A percentile compares a stretch with the other conserved stretches of the same genome.
Evolutionary conservation across 2,329 filamentous ascomycete genomes (phyloP).

Genomic region (Curvularia lunata): DNA sequence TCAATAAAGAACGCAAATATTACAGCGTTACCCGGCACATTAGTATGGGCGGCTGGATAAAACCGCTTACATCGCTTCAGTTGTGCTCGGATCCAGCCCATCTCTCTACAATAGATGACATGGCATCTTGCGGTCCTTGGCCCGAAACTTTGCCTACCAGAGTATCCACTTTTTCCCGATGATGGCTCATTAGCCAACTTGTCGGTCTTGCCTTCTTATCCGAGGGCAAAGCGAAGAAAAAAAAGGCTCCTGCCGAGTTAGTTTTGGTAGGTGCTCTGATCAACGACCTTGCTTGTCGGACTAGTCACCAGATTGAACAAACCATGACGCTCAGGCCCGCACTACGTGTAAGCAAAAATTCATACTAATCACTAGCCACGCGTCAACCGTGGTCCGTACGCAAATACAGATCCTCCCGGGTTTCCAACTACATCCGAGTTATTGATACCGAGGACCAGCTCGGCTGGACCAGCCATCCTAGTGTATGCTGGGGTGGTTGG

Average conservation of each 20-base stretch:
- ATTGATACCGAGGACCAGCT: constrained; percentile 21
- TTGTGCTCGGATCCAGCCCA: constrained; percentile 15
- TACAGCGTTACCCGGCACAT: constrained; percentile 6
- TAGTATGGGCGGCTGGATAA: constrained; percentile 35
- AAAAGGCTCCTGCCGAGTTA: constrained; percentile 19
- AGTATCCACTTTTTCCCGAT: constrained; percentile 10
- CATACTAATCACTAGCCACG: constrained; percentile 16
- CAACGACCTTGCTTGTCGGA: constrained; percentile 15
- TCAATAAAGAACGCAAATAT: constrained; percentile 13
- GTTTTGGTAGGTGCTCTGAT: constrained; percentile 10
- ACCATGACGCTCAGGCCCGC: constrained; percentile 18
- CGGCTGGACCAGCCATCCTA: constrained; percentile 24
- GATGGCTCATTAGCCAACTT: constrained; percentile 5
- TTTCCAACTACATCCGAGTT: constrained; percentile 21
- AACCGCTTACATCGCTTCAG: constrained; percentile 12
- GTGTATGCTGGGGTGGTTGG: constrained; percentile 20
- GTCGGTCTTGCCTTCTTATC: constrained; percentile 8
- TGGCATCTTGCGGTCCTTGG: constrained; percentile 6
- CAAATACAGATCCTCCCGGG: constrained; percentile 9
- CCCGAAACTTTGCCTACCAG: constrained; percentile 5
- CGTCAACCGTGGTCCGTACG: constrained; percentile 27
- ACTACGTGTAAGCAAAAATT: constrained; percentile 11
- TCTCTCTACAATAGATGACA: constrained; percentile 14
- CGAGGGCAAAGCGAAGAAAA: constrained; percentile 3
- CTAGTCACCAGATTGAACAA: constrained; percentile 25